Evolutionary conservation across 257 asterid species (phyloP), one percentile per base, ranked within the genome.

Genomic region (Penstemon davidsonii): DNA sequence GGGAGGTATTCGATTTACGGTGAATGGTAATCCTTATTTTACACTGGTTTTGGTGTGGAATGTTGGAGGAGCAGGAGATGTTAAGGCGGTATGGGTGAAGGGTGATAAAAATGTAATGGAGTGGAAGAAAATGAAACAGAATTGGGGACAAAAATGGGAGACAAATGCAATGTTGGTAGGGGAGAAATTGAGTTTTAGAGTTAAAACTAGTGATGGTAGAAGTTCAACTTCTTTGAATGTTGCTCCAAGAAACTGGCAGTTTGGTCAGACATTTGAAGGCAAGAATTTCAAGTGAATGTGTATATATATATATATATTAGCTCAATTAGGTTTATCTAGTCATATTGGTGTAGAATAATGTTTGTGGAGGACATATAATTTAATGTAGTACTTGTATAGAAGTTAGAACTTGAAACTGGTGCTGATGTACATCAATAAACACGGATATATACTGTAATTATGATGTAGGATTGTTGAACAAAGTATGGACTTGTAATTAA

Each of bases 101-200:
- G 77, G 77, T 5, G 56, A 25, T 13, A 38, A 64, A 1, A 65
- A 57, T 11, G 59, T 51, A 3, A 64, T 9, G 12, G 18, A 49
- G n/a, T 73, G 77, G 77, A 57, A 37, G 4, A 15, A 7, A 8
- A 57, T 73, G 77, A 65, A n/a, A 11, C 72, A 62, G 15, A 73
- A 73, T 12, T 66, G 77, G 77, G 77, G 77, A 7, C 71, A 67
- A 5, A 49, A 49, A 15, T 73, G 77, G 77, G 67, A 66, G n/a
- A 41, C 62, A 4, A n/a, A 8, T 13, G 61, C 45, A 2, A 33
- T 41, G 25, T 13, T 73, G n/a, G 77, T 73, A 5, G 77, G 77
- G 0, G 68, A 65, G 44, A 36, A 56, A 0, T 37, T 73, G 44
- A 65, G 55, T 56, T 65, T 73, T 47, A 62, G 67, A 33, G 60